These are phyloP conservation scores for Oenanthe sinensis DNA, from an alignment of 129 eudicot species.

Conservation along the genomic window DNA sequence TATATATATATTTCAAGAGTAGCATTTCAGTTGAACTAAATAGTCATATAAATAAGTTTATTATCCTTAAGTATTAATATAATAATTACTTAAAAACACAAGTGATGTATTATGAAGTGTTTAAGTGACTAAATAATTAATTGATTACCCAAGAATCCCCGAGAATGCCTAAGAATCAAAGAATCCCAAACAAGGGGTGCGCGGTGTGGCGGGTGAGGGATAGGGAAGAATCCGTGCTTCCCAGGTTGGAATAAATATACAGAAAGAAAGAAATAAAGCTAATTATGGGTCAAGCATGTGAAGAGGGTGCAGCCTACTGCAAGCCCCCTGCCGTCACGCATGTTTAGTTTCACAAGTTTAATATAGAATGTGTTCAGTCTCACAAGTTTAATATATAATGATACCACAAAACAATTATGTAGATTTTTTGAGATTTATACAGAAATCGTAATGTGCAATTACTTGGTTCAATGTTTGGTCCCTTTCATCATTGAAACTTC, in stretches of 20 bases:
- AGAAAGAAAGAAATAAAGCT: not conserved
- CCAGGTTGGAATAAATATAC: not conserved
- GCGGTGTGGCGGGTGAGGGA: no score
- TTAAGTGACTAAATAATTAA: not conserved
- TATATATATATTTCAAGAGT: no score
- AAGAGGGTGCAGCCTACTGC: not conserved
- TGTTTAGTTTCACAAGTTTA: not conserved
- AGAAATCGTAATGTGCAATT: conserved; percentile 4
- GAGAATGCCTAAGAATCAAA: no score
- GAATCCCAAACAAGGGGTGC: no score
- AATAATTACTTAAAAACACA: no score
- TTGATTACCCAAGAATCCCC: no score
- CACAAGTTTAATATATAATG: not conserved
- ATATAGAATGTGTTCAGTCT: not conserved
- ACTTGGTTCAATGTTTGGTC: conserved; percentile 98
- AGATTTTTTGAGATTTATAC: not conserved
- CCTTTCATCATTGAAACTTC: conserved; percentile 98
- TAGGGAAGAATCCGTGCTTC: no score
- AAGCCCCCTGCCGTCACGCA: not conserved
- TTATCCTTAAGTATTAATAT: no score
- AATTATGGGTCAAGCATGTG: not conserved
- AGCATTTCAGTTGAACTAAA: no score
- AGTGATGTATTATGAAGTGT: no score
- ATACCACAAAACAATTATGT: not conserved
- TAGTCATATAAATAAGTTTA: no score